A percentile compares a stretch with the other conserved stretches of the same genome.
These are phyloP conservation scores for Aplosporella prunicola DNA, from an alignment of 2,329 filamentous ascomycete genomes.

Conservation along the genomic window DNA sequence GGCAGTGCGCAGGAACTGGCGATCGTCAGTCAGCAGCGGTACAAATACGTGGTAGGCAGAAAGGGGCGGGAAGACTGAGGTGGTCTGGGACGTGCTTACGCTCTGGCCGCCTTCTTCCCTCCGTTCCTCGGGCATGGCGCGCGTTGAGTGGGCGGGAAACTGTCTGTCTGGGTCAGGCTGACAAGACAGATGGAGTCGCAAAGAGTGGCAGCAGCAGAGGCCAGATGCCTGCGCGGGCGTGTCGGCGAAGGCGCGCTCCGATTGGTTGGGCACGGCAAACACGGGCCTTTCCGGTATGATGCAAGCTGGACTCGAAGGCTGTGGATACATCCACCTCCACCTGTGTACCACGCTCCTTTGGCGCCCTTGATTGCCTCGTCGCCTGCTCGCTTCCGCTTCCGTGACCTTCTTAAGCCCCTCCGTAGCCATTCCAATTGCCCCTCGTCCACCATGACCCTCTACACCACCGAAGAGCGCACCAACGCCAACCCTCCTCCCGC, in stretches of 20 bases:
- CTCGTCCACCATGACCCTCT: constrained; percentile 16
- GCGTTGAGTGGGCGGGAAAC: too few species aligned
- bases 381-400: neutral
- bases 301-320: neutral
- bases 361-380: neutral
- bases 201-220: neutral
- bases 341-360: neutral
- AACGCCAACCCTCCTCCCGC: neutral
- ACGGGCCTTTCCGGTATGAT: too few species aligned
- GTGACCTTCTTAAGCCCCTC: neutral
- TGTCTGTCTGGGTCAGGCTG: constrained; percentile 3
- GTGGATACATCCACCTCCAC: neutral
- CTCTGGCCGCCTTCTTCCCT: constrained; percentile 9
- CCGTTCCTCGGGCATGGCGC: constrained; percentile 12
- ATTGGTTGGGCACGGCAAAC: constrained; percentile 2
- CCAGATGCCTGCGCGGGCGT: constrained; percentile 1
- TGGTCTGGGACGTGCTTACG: neutral
- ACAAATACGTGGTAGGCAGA: neutral
- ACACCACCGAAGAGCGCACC: neutral
- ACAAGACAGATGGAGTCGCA: neutral
- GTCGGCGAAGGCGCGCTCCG: constrained; percentile 1
- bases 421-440: neutral
- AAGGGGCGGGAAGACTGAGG: neutral
- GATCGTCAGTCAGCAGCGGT: neutral
- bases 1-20: constrained; percentile 28